Evolutionary conservation across 2,329 filamentous ascomycete species (phyloP).

Genomic region (Exophiala sp.): DNA sequence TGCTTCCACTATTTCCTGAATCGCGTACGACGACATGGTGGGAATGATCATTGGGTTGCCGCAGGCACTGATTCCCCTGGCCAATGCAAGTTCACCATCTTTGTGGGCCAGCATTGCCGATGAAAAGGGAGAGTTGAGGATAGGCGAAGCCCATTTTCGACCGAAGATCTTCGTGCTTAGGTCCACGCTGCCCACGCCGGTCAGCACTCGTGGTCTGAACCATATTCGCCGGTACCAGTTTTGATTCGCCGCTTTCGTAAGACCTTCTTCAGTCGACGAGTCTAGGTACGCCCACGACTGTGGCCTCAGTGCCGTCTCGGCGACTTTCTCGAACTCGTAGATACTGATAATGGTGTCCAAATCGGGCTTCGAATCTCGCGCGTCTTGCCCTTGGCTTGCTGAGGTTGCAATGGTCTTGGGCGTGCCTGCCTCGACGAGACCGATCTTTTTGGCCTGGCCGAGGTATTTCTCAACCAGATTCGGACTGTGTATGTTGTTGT

Average conservation of each 20-base stretch:
- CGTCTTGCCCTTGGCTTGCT: constrained; percentile 1
- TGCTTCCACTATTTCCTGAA: constrained; percentile 50
- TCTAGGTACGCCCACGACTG: constrained; percentile 31
- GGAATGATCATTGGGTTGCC: constrained; percentile 23
- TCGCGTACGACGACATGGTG: constrained; percentile 58
- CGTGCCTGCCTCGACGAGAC: constrained; percentile 26
- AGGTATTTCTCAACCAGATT: constrained; percentile 24
- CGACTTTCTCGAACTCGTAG: constrained; percentile 25
- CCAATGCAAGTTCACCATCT: constrained; percentile 43
- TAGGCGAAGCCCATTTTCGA: constrained; percentile 18
- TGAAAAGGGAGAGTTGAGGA: constrained; percentile 24
- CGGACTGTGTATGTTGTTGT: constrained; percentile 41
- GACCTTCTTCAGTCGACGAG: constrained; percentile 23
- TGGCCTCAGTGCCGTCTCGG: constrained; percentile 14
- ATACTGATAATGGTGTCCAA: constrained; percentile 23
- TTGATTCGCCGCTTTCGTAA: constrained; percentile 17
- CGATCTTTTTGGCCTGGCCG: constrained; percentile 19
- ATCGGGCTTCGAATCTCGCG: constrained; percentile 2
- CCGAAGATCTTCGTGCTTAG: constrained; percentile 32
- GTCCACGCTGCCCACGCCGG: constrained; percentile 38
- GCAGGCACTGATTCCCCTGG: constrained; percentile 18
- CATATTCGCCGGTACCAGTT: constrained; percentile 41
- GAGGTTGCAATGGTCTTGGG: constrained; percentile 8
- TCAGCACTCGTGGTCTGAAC: constrained; percentile 47
- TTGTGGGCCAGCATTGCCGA: constrained; percentile 44